phyloP scores from a whole-genome alignment of 2,329 filamentous ascomycete species.

The Talaromyces atroroseus region DNA sequence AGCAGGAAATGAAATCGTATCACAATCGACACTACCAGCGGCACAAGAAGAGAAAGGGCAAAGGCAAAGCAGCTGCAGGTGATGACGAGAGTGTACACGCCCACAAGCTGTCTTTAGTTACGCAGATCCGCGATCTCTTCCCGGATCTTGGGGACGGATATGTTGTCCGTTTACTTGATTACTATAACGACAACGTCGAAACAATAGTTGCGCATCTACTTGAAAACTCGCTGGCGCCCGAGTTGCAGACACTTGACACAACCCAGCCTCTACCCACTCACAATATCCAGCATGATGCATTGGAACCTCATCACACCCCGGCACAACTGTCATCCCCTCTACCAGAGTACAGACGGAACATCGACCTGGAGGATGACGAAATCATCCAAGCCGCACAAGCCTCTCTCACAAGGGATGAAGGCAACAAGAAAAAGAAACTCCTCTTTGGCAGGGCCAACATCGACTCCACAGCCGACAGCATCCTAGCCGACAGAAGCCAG shows the following conservation, averaged over 20 bases:
- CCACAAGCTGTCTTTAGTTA: slow-evolving; percentile 77
- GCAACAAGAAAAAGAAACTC: slow-evolving; percentile 43
- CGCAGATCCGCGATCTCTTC: slow-evolving; percentile 90
- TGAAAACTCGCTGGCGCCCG: slow-evolving; percentile 65
- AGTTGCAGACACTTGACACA: slow-evolving; percentile 61
- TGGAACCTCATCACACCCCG: slow-evolving; percentile 49
- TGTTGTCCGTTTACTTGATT: slow-evolving; percentile 69
- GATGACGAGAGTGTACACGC: slow-evolving; percentile 57
- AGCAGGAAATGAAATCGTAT: slow-evolving; percentile 31
- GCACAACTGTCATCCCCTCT: slow-evolving; percentile 22
- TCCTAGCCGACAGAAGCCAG: slow-evolving; percentile 59
- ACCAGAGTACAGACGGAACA: slow-evolving; percentile 50
- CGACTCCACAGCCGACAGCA: slow-evolving; percentile 62
- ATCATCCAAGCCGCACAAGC: slow-evolving; percentile 66
- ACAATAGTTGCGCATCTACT: slow-evolving; percentile 75
- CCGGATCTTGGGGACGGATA: slow-evolving; percentile 81
- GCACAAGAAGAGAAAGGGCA: slow-evolving; percentile 29
- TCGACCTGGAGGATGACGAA: slow-evolving; percentile 75
- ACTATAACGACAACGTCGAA: slow-evolving; percentile 72
- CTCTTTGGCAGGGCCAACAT: slow-evolving; percentile 69
- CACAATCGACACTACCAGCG: slow-evolving; percentile 40
- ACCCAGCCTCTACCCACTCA: slow-evolving; percentile 47
- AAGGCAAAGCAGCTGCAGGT: slow-evolving; percentile 35
- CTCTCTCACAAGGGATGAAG: slow-evolving; percentile 29
- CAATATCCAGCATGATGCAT: slow-evolving; percentile 44